Conservation (phyloP, 75 land plant genomes). For the Chamaecyparis obtusa region DNA sequence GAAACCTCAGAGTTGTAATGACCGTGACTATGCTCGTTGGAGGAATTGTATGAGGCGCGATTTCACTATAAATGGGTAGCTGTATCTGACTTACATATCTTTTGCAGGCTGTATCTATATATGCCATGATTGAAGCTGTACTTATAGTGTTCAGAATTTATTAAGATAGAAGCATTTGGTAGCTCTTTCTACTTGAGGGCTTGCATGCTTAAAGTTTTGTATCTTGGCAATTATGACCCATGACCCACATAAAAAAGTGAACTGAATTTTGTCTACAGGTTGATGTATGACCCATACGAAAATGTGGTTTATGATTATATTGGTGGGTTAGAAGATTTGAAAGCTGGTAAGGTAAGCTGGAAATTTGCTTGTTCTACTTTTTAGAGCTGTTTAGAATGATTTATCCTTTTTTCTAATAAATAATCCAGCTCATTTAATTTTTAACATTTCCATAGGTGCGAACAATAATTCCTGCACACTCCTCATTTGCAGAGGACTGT, state of each 20-base stretch:
- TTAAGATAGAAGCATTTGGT: neutral
- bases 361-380: slow-evolving; percentile 7
- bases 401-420: neutral
- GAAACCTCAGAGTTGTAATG: slow-evolving; percentile 34
- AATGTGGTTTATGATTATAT: slow-evolving; percentile 79
- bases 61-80: slow-evolving; percentile 93
- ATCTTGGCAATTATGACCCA: neutral
- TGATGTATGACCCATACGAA: slow-evolving; percentile 87
- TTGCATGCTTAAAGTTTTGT: neutral
- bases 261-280: slow-evolving; percentile 41
- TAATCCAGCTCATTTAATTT: slow-evolving; percentile 1
- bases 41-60: slow-evolving; percentile 79
- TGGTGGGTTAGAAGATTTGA: slow-evolving; percentile 85
- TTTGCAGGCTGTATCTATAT: neutral
- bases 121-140: slow-evolving; percentile 1
- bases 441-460: slow-evolving; percentile 48
- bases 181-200: neutral
- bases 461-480: slow-evolving; percentile 72
- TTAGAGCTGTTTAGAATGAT: neutral
- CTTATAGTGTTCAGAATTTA: neutral
- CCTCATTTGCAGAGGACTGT: slow-evolving; percentile 78
- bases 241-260: neutral
- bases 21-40: slow-evolving; percentile 75
- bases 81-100: neutral
- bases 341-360: slow-evolving; percentile 64